Evolutionary conservation across 352 stramenopile species (phyloP), one percentile per base, ranked within the genome.

Genomic region (Phytophthora pini): DNA sequence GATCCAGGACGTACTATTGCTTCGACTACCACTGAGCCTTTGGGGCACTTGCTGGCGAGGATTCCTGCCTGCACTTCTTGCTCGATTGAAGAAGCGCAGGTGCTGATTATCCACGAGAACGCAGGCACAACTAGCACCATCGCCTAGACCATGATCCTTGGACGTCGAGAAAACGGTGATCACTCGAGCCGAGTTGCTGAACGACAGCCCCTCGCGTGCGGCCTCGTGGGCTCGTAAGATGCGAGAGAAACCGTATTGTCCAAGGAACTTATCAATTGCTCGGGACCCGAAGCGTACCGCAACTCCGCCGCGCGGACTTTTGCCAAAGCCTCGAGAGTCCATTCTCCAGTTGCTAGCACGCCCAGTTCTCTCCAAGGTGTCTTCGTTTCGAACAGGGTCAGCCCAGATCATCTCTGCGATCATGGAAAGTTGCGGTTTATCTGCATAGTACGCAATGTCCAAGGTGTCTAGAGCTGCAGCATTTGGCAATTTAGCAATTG

Each of bases 181-280:
- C 51, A 90, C 74, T 2, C 78, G 72, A 12, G 82, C 80, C 7
- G 68, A 65, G 27, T 89, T 90, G 38, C 75, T 70, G 12, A 93
- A 66, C 1, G 45, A 65, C 3, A 93, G 53, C 17, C 97, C 97
- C 57, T 99, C 96, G 56, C 97, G 44, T 17, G 63, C 62, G 15
- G 90, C 77, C 47, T 94, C 87, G 48, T 97, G 89, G 1, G 89
- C 89, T 29, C 89, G 75, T 12, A 97, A 48, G 9, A 97, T 84
- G 27, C 77, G 74, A 43, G 84, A 72, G 9, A 94, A 75, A 2
- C 69, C 51, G 57, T 93, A 84, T 17, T 46, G 52, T 13, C 70
- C 53, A 4, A 95, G 63, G 51, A 97, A 96, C 1, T 75, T 49
- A 38, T 79, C 61, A 15, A 94, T 65, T 13, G 87, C 89, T 43